Base-by-base conservation (phyloP, 768 basidiomycete species). In the Kwoniella bestiolae region DNA sequence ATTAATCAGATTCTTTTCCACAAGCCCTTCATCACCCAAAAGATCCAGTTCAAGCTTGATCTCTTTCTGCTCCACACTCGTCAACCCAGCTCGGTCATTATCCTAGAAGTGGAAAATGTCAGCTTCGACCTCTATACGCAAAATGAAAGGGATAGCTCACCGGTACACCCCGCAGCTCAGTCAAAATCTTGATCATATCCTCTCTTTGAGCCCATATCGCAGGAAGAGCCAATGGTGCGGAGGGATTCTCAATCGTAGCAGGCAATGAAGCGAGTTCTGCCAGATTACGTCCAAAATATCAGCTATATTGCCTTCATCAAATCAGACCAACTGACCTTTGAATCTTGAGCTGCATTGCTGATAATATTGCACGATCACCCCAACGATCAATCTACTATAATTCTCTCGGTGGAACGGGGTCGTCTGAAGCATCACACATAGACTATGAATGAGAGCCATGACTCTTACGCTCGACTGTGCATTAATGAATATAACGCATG, bases 331-430 rank as follows among this genome's bases (percentile, higher is more conserved):
- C 70, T 62, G n/a, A 75, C 87, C 86, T 67, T 92, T 90, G 79
- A 92, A 96, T 41, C 88, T 86, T 74, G 93, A 90, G 70, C 91
- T 92, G 71, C 93, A 97, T 28, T 90, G 87, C 77, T 96, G 92
- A 74, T 97, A 96, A 77, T 95, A 96, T 79, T 96, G 94, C 44
- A 95, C 92, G 63, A 97, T 90, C 59, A 98, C 90, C 16, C 90
- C 89, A 32, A 98, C 86, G 63, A 98, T 94, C 31, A 98, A 84
- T n/a, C 92, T 87, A 18, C 92, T 89, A 78, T 97, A 96, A 77
- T 89, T 94, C 80, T 98, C 95, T 66, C 89, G 86, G 76, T 97
- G 95, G 82, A 98, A 98, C 0, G 94, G 94, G 18, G 91, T 93
- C 5, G 88, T 89, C 62, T 88, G 86, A 21, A 96, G 86, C 92